Conservation (phyloP, 2,329 filamentous ascomycete species). For the Knufia petricola region DNA sequence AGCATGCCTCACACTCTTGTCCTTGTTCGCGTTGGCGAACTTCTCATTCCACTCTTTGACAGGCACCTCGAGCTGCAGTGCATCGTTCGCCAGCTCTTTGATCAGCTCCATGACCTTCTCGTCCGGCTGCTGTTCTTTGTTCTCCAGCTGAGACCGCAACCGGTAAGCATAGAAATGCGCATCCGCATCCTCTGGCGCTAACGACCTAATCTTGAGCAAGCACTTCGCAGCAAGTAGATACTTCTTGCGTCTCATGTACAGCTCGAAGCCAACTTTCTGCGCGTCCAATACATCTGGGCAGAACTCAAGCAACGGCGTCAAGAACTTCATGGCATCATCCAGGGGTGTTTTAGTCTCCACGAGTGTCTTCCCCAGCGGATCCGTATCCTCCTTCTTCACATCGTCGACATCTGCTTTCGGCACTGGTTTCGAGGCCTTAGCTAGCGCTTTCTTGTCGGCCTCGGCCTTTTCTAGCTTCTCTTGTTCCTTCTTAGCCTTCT, state of each 20-base stretch:
- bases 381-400: slow-evolving; percentile 78
- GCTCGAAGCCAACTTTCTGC: slow-evolving; percentile 81
- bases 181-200: slow-evolving; percentile 60
- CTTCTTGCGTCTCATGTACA: slow-evolving; percentile 81
- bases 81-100: slow-evolving; percentile 53
- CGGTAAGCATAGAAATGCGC: slow-evolving; percentile 66
- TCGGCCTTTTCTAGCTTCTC: slow-evolving; percentile 67
- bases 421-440: slow-evolving; percentile 58
- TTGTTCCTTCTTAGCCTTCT: slow-evolving; percentile 80
- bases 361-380: slow-evolving; percentile 73
- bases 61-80: slow-evolving; percentile 45
- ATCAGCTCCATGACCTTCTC: slow-evolving; percentile 60
- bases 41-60: slow-evolving; percentile 56
- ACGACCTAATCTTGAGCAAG: slow-evolving; percentile 59
- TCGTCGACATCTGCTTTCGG: slow-evolving; percentile 49
- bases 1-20: slow-evolving; percentile 51
- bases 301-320: slow-evolving; percentile 70
- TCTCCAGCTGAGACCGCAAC: slow-evolving; percentile 55
- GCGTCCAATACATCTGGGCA: slow-evolving; percentile 71
- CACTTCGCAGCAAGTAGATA: slow-evolving; percentile 79
- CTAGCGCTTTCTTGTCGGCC: slow-evolving; percentile 73
- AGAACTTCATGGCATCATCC: slow-evolving; percentile 76
- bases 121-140: slow-evolving; percentile 50
- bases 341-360: slow-evolving; percentile 73
- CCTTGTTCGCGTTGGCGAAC: slow-evolving; percentile 49